Base-by-base conservation (phyloP, 306 rosid species). In the Vigna mungo region DNA sequence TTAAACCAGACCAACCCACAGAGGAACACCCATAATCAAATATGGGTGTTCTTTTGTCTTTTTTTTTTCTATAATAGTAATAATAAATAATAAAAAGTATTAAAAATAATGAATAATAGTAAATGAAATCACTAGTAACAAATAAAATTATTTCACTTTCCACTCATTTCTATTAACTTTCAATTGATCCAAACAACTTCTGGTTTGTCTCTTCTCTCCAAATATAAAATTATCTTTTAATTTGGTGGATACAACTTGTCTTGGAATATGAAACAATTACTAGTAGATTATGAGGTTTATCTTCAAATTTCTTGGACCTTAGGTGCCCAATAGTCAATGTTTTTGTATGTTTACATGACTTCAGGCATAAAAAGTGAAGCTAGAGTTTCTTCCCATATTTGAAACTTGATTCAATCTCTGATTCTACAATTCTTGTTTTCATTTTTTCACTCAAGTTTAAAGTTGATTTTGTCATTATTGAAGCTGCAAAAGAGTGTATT, bases 391-490 rank as follows among this genome's bases (percentile, higher is more conserved):
- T 46, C 75, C 3, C 15, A 23, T 71, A 17, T 34, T 17, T 39
- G 8, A 60, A 34, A 44, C 34, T 46, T 56, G 4, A 44, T 60
- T 62, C 7, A 32, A 37, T 15, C 52, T 58, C 51, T 43, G 37
- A 77, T 67, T 72, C 70, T 62, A 32, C 48, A 56, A 13, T 49
- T 58, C 46, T 32, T 20, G 39, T 37, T 62, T 56, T 49, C 27
- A 23, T 75, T 36, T 64, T 58, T 21, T 72, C 39, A 36, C 44
- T 72, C 48, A 20, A 62, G 23, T 69, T 54, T 46, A 43, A 52
- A 60, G 65, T 69, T 79, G 48, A 44, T 81, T 43, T 37, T 60
- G 30, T 56, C 51, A 41, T 79, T 56, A 71, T 71, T 75, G 68
- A 71, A 75, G 53, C 68, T 48, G 48, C 68, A 17, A 73, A 67